Evolutionary conservation across 305 asterid genomes (phyloP).

Genomic region (Plantago lanceolata): DNA sequence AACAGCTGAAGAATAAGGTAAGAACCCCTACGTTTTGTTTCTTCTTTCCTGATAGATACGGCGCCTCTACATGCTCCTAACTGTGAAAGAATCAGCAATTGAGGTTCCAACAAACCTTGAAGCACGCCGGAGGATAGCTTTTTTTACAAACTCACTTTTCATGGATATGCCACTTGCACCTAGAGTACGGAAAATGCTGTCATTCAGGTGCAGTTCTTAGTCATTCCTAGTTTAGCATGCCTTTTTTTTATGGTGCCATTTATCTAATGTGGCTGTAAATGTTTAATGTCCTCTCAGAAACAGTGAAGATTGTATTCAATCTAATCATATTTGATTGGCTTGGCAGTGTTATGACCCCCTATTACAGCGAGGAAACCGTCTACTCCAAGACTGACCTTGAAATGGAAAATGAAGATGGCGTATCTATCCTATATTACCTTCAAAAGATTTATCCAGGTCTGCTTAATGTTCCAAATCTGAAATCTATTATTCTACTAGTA

Average conservation of each 20-base stretch:
- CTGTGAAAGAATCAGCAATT: slow-evolving; percentile 83
- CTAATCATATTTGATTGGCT: slow-evolving; percentile 18
- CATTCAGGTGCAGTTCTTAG: slow-evolving; percentile 72
- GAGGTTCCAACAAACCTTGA: slow-evolving; percentile 85
- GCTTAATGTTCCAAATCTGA: slow-evolving; percentile 20
- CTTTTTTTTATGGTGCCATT: not conserved
- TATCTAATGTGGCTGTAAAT: not conserved
- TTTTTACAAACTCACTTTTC: slow-evolving; percentile 79
- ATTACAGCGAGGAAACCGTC: slow-evolving; percentile 77
- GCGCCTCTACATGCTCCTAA: slow-evolving; percentile 70
- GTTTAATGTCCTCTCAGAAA: not conserved
- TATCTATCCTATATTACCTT: slow-evolving; percentile 75
- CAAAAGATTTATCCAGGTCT: slow-evolving; percentile 89
- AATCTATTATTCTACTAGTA: not conserved
- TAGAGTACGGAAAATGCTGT: slow-evolving; percentile 82
- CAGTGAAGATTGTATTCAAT: not conserved
- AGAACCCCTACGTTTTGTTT: slow-evolving; percentile 11
- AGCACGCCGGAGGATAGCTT: slow-evolving; percentile 85
- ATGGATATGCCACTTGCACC: slow-evolving; percentile 95
- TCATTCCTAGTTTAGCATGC: slow-evolving; percentile 17
- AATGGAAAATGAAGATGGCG: slow-evolving; percentile 84
- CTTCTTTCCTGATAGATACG: slow-evolving; percentile 48
- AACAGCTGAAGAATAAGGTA: not conserved
- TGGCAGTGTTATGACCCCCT: slow-evolving; percentile 78
- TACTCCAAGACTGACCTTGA: slow-evolving; percentile 71